These are phyloP conservation scores for Carex arenaria DNA, from an alignment of 202 grass and related monocot genomes.

Conservation along the genomic window DNA sequence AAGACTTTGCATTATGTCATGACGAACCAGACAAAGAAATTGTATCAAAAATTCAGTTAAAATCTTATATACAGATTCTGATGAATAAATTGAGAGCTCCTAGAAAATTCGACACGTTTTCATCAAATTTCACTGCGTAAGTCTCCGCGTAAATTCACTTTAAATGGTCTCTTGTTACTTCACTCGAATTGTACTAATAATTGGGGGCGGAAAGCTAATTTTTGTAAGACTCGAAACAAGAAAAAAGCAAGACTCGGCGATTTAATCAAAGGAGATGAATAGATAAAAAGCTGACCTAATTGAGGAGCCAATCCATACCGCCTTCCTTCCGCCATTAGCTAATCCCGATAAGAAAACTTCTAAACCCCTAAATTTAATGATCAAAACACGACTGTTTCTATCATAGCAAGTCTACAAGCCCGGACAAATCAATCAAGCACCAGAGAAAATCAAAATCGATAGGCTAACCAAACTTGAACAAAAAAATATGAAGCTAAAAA, in stretches of 20 bases:
- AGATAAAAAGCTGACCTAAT: constrained; percentile 54
- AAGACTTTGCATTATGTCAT: not conserved
- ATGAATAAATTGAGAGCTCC: not conserved
- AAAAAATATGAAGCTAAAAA: not conserved
- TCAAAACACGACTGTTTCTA: not conserved
- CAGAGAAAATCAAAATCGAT: not conserved
- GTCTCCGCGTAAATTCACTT: not conserved
- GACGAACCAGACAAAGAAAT: not conserved
- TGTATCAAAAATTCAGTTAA: not conserved
- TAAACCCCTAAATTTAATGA: not conserved
- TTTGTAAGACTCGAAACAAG: not conserved
- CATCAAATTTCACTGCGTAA: not conserved
- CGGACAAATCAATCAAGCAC: constrained; percentile 6
- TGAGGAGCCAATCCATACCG: constrained; percentile 78
- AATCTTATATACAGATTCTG: not conserved
- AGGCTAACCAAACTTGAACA: not conserved
- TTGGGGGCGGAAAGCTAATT: not conserved
- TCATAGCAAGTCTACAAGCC: not conserved
- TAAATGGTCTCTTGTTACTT: not conserved
- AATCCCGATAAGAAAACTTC: not conserved
- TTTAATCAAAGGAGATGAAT: not conserved
- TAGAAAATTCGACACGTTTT: not conserved
- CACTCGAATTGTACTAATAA: constrained; percentile 4
- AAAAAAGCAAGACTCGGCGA: not conserved
- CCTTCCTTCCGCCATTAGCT: constrained; percentile 67